Evolutionary conservation across 1,139 yeast species (phyloP).

Genomic region (Hemisphaericaspora subhashii): DNA sequence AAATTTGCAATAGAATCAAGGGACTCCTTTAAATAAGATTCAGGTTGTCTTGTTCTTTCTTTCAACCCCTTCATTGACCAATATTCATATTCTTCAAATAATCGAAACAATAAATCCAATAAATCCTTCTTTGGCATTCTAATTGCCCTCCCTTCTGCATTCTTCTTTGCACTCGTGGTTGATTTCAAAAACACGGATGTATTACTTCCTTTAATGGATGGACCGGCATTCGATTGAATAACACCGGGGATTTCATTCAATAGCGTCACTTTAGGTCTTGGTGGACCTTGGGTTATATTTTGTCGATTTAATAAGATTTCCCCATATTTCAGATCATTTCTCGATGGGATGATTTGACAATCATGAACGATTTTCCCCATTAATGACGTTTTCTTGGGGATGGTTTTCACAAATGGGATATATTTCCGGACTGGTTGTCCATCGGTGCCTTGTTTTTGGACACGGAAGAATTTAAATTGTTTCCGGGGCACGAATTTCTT

Average conservation of each 20-base stretch:
- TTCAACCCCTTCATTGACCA: slow-evolving; percentile 95
- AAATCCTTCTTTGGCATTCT: slow-evolving; percentile 93
- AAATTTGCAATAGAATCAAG: slow-evolving; percentile 86
- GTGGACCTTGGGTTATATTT: slow-evolving; percentile 41
- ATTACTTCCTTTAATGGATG: slow-evolving; percentile 68
- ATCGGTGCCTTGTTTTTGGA: slow-evolving; percentile 24
- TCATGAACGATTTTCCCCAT: slow-evolving; percentile 91
- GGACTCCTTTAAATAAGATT: slow-evolving; percentile 86
- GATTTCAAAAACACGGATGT: slow-evolving; percentile 60
- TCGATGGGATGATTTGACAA: slow-evolving; percentile 82
- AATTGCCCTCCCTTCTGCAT: slow-evolving; percentile 82
- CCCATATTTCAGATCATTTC: slow-evolving; percentile 66
- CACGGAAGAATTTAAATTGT: slow-evolving; percentile 29
- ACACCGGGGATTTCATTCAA: slow-evolving; percentile 87
- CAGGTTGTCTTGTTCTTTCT: slow-evolving; percentile 96
- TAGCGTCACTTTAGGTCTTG: slow-evolving; percentile 73
- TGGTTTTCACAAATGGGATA: slow-evolving; percentile 74
- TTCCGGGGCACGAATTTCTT: slow-evolving; percentile 18
- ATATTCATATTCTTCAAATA: slow-evolving; percentile 93
- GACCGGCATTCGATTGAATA: slow-evolving; percentile 80
- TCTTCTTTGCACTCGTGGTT: slow-evolving; percentile 28
- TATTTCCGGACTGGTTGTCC: slow-evolving; percentile 39
- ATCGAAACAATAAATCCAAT: slow-evolving; percentile 79
- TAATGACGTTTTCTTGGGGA: slow-evolving; percentile 81
- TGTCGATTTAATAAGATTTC: slow-evolving; percentile 50